Conservation (phyloP, 2,329 filamentous ascomycete genomes). For the Aureobasidium lini region DNA sequence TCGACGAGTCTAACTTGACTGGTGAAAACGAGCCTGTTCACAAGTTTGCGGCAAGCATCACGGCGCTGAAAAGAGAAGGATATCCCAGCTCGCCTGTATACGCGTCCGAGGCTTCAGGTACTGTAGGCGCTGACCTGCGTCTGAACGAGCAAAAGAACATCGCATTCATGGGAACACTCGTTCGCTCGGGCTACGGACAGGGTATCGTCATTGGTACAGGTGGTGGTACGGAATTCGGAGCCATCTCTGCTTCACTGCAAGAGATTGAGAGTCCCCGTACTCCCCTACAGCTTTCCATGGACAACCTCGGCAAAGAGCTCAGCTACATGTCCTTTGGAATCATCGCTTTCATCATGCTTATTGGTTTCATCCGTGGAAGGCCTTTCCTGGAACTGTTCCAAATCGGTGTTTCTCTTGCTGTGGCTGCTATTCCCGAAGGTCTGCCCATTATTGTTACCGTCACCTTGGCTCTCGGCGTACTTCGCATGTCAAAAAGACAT, state of each 20-base stretch:
- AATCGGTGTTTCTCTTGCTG: conserved; percentile 91
- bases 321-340: conserved; percentile 96
- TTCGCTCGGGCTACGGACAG: conserved; percentile 90
- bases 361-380: conserved; percentile 86
- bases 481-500: conserved; percentile 91
- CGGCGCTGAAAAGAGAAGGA: conserved; percentile 26
- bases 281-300: conserved; percentile 92
- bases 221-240: conserved; percentile 87
- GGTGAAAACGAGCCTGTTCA: conserved; percentile 91
- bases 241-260: conserved; percentile 87
- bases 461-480: conserved; percentile 85
- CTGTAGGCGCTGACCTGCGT: conserved; percentile 57
- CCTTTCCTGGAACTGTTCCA: conserved; percentile 90
- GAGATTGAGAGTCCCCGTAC: conserved; percentile 94
- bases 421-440: conserved; percentile 92
- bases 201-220: conserved; percentile 97
- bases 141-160: conserved; percentile 79
- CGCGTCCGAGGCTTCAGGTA: conserved; percentile 50
- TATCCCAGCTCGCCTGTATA: conserved; percentile 48
- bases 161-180: conserved; percentile 95
- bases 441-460: conserved; percentile 98
- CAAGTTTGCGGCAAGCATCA: conserved; percentile 46
- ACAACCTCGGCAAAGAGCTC: conserved; percentile 88
- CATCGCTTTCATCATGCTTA: conserved; percentile 84
- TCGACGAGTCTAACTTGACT: conserved; percentile 94